Evolutionary conservation across 78 protist species (phyloP).

Genomic region (Monocercomonoides exilis): DNA sequence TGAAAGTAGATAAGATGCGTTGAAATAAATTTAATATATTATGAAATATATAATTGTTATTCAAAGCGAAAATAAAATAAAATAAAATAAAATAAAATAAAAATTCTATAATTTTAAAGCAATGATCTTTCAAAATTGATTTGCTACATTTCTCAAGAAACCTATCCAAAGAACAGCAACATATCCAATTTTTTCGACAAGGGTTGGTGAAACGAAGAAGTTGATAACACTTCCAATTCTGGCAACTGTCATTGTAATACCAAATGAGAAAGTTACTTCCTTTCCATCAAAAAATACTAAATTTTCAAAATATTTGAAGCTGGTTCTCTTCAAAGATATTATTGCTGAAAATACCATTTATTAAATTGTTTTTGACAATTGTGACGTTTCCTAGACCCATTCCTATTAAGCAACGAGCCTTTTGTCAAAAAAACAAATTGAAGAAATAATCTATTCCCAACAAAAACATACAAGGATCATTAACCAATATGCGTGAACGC

Average conservation of each 20-base stretch:
- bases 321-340: no score
- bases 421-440: background rate
- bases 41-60: no score
- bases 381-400: background rate
- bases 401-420: background rate
- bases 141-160: no score
- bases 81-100: no score
- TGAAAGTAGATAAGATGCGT: no score
- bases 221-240: background rate
- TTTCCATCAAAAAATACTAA: background rate
- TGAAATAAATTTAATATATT: no score
- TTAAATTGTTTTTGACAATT: background rate
- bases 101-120: no score
- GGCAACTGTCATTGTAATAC: background rate
- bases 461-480: background rate
- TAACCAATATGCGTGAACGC: background rate
- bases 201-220: background rate
- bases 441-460: no score
- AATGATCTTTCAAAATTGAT: no score
- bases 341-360: background rate
- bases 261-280: background rate
- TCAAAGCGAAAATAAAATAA: no score
- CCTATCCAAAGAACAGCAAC: background rate
- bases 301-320: no score
- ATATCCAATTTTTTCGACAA: background rate